A percentile compares a stretch with the other conserved stretches of the same genome.
These are phyloP conservation scores for Pythium pyrilobum DNA, from an alignment of 352 stramenopile genomes.

Conservation along the genomic window DNA sequence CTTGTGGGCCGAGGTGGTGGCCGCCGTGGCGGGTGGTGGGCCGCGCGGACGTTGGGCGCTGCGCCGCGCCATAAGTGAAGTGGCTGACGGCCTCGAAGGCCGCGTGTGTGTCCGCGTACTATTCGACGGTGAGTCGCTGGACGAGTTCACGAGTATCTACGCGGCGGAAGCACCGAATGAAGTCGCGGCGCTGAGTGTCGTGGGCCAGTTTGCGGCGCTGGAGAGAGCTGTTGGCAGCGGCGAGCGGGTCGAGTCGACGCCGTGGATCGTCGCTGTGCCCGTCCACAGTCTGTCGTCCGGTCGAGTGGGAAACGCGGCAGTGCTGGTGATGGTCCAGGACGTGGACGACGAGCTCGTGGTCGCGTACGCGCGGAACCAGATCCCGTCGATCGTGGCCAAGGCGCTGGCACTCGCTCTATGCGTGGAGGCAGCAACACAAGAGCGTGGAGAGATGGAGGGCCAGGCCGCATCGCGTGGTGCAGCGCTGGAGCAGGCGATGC, in stretches of 20 bases:
- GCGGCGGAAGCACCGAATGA: not conserved
- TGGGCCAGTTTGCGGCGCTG: constrained; percentile 12
- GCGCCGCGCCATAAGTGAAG: not conserved
- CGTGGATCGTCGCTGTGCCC: not conserved
- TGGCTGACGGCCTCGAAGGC: not conserved
- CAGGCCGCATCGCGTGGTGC: too few relatives aligned
- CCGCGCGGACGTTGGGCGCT: too few relatives aligned
- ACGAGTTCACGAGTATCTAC: not conserved
- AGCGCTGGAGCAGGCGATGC: too few relatives aligned
- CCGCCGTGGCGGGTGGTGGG: too few relatives aligned
- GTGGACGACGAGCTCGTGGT: not conserved
- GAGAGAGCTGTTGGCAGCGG: not conserved
- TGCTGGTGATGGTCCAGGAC: not conserved
- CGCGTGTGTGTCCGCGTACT: not conserved
- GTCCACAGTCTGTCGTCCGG: not conserved
- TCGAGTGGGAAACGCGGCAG: not conserved
- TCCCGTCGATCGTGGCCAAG: not conserved
- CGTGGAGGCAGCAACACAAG: not conserved
- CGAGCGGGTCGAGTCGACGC: constrained; percentile 2
- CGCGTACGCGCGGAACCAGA: not conserved
- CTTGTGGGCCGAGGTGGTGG: too few relatives aligned
- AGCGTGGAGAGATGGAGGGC: not conserved
- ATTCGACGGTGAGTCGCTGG: constrained; percentile 11
- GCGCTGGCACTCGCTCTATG: too few relatives aligned
- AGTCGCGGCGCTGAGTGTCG: not conserved